phyloP scores from a whole-genome alignment of 2,329 filamentous ascomycete species.

The Clonostachys byssicola region DNA sequence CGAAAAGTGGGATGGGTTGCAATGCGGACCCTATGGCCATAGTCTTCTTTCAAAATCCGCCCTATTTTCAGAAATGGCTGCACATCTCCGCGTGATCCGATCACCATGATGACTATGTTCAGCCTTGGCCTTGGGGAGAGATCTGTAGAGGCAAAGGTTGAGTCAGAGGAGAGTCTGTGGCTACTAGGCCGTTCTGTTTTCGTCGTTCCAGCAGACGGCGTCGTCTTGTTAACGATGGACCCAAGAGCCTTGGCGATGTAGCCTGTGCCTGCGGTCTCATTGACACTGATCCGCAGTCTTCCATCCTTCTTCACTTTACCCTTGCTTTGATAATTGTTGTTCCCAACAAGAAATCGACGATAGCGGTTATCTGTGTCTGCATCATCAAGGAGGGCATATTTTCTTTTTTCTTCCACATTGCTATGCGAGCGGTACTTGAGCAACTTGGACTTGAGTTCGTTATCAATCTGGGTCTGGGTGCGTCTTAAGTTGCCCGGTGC shows the following conservation, averaged over 20 bases:
- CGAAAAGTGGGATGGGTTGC: constrained; percentile 77
- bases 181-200: neutral
- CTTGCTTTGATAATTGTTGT: constrained; percentile 61
- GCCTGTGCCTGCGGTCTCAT: constrained; percentile 64
- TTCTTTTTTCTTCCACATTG: neutral
- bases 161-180: constrained; percentile 7
- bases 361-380: constrained; percentile 15
- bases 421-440: neutral
- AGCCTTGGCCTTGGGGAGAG: constrained; percentile 42
- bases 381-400: neutral
- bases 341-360: constrained; percentile 49
- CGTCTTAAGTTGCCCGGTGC: neutral
- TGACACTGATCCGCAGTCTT: constrained; percentile 66
- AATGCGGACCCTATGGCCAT: constrained; percentile 72
- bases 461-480: neutral
- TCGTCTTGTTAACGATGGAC: constrained; percentile 45
- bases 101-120: constrained; percentile 82
- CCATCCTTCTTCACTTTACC: constrained; percentile 67
- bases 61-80: constrained; percentile 77
- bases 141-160: constrained; percentile 20
- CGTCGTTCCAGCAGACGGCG: constrained; percentile 6
- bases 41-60: constrained; percentile 64
- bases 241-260: constrained; percentile 73
- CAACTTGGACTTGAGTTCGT: neutral
- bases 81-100: constrained; percentile 74